Evolutionary conservation across 2,329 filamentous ascomycete genomes (phyloP).

Genomic region (Lachnellula willkommii): DNA sequence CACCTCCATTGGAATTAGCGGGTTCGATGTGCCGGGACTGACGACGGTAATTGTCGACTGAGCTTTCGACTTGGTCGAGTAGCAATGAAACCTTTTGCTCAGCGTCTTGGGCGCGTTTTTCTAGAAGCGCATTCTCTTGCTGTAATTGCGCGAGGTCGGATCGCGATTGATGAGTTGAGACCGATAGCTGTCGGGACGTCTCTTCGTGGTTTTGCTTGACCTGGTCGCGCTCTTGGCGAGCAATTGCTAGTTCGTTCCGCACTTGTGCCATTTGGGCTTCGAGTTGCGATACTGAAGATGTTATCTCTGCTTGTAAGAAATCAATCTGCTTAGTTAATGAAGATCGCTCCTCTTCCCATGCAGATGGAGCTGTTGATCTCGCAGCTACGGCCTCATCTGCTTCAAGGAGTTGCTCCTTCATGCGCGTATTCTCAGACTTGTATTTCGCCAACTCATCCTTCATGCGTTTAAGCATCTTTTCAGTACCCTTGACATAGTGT

Average conservation of each 20-base stretch:
- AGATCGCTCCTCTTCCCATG: constrained; percentile 72
- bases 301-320: constrained; percentile 63
- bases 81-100: constrained; percentile 90
- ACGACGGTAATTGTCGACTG: constrained; percentile 90
- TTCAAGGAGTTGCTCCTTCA: constrained; percentile 75
- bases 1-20: constrained; percentile 30
- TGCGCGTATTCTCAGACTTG: constrained; percentile 76
- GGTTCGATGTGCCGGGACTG: constrained; percentile 57
- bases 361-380: constrained; percentile 43
- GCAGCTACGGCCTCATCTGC: constrained; percentile 50
- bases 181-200: constrained; percentile 51
- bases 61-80: constrained; percentile 88
- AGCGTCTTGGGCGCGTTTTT: constrained; percentile 79
- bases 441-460: constrained; percentile 94
- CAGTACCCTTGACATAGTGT: constrained; percentile 95
- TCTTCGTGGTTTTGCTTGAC: constrained; percentile 53
- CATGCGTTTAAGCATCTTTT: constrained; percentile 98
- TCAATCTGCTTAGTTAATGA: constrained; percentile 64
- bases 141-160: constrained; percentile 76
- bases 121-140: constrained; percentile 73
- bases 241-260: constrained; percentile 61
- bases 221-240: constrained; percentile 63
- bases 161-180: constrained; percentile 49
- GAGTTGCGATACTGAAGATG: constrained; percentile 58
- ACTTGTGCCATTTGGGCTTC: constrained; percentile 67